phyloP scores from a whole-genome alignment of 306 rosid species.

The Pyrus bretschneideri region DNA sequence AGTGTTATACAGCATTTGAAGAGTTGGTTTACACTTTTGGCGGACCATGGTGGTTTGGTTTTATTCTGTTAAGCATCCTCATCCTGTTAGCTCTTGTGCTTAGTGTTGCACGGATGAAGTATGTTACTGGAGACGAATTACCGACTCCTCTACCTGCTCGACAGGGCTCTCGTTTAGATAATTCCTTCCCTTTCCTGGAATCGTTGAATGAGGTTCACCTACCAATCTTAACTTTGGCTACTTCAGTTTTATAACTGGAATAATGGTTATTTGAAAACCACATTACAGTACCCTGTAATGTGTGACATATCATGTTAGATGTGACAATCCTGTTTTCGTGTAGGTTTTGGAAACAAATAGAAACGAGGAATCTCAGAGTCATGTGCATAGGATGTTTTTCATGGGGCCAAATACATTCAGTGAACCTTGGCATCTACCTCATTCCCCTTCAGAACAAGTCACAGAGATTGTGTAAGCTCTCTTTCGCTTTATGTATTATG shows the following conservation, averaged over 20 bases:
- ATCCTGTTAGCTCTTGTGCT: constrained; percentile 75
- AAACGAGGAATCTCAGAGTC: constrained; percentile 40
- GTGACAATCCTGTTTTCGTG: constrained; percentile 22
- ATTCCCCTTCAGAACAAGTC: constrained; percentile 47
- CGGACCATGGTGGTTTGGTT: constrained; percentile 55
- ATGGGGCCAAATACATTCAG: constrained; percentile 48
- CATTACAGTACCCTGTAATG: constrained; percentile 10
- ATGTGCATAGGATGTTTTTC: constrained; percentile 48
- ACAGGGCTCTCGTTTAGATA: constrained; percentile 62
- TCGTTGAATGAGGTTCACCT: constrained; percentile 81
- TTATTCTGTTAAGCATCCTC: constrained; percentile 66
- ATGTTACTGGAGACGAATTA: constrained; percentile 63
- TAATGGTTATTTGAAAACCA: background rate
- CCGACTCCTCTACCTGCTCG: constrained; percentile 56
- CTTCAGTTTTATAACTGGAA: background rate
- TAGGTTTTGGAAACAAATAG: constrained; percentile 64
- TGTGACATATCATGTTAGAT: constrained; percentile 5
- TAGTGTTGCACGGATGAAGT: constrained; percentile 89
- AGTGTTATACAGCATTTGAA: constrained; percentile 52
- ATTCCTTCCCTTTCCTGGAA: constrained; percentile 93
- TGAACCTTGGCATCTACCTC: constrained; percentile 48
- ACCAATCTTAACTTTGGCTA: constrained; percentile 19
- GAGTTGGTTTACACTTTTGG: constrained; percentile 54
- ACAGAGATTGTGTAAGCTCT: constrained; percentile 38
- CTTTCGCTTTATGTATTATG: background rate